phyloP scores from a whole-genome alignment of 768 basidiomycete genomes.

The Guyanaporus albipodus region DNA sequence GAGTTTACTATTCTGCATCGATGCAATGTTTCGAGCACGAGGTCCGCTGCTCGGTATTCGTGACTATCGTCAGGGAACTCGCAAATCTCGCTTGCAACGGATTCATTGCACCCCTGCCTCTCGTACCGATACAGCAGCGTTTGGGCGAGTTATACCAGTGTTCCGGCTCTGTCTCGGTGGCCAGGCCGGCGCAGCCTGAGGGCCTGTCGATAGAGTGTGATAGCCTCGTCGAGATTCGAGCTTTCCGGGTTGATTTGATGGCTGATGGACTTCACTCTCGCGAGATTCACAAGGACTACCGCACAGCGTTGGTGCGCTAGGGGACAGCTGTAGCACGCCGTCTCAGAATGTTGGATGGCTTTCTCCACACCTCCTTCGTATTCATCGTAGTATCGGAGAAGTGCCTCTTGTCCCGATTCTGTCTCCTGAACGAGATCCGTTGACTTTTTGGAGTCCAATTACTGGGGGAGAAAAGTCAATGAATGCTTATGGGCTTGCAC shows the following conservation, averaged over 20 bases:
- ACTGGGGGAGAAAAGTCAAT: background rate
- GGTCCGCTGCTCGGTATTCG: background rate
- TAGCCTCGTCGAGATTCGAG: background rate
- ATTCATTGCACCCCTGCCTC: background rate
- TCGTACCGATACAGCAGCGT: background rate
- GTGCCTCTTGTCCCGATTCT: background rate
- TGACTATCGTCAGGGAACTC: background rate
- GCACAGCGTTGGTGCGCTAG: background rate
- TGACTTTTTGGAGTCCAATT: background rate
- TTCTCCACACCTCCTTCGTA: background rate
- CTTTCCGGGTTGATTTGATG: background rate
- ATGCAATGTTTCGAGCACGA: background rate
- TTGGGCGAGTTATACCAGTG: background rate
- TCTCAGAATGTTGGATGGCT: background rate
- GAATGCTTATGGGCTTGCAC: background rate
- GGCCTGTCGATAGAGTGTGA: background rate
- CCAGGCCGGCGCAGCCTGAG: background rate
- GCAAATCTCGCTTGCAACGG: background rate
- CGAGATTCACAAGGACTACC: background rate
- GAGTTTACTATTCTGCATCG: background rate
- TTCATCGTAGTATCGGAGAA: background rate
- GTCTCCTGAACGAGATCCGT: background rate
- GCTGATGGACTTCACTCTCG: background rate
- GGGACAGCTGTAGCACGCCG: background rate
- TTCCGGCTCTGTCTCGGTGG: background rate